phyloP scores from a whole-genome alignment of 768 basidiomycete genomes.

The Russula sp. region DNA sequence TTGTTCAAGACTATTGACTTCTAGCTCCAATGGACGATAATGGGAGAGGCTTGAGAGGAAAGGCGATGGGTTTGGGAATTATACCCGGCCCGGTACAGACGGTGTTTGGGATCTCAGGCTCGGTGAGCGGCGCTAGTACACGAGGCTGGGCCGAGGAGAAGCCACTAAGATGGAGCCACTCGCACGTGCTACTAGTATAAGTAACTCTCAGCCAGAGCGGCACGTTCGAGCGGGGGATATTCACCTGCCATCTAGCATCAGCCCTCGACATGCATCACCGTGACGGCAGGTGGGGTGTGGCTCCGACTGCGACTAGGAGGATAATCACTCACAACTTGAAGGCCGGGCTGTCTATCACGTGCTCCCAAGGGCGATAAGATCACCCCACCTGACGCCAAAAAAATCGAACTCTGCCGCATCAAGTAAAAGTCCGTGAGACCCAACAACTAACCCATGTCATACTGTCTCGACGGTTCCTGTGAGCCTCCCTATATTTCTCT shows the following conservation, averaged over 20 bases:
- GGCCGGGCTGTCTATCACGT: background rate
- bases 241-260: background rate
- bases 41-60: background rate
- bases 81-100: background rate
- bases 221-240: background rate
- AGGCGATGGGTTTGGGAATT: background rate
- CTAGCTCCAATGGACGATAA: background rate
- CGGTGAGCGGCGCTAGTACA: background rate
- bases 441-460: too few species aligned
- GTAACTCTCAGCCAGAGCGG: background rate
- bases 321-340: too few species aligned
- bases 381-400: background rate
- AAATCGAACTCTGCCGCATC: background rate
- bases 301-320: background rate
- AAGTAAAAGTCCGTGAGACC: too few species aligned
- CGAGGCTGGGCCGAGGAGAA: background rate
- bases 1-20: background rate
- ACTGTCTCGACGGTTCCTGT: background rate
- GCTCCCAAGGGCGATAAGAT: background rate
- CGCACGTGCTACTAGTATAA: background rate
- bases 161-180: background rate
- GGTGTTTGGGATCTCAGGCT: background rate
- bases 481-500: background rate
- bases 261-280: background rate
- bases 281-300: background rate